phyloP scores from a whole-genome alignment of 2,329 filamentous ascomycete species.

The Lecanicillium sp. region DNA sequence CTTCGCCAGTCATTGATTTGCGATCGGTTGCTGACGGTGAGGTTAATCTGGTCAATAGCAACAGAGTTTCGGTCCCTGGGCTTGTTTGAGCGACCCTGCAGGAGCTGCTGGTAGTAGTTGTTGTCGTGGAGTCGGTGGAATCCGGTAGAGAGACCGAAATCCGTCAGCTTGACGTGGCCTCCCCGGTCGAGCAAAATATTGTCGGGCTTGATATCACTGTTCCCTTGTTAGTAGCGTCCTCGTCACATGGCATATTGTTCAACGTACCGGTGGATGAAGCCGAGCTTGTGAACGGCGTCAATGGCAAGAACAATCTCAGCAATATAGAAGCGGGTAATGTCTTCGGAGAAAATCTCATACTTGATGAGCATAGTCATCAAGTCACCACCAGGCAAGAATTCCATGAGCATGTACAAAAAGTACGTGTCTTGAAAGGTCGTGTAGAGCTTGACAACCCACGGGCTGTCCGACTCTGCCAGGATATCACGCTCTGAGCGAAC shows the following conservation, averaged over 20 bases:
- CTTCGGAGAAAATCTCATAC: slow-evolving; percentile 98
- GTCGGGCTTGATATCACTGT: slow-evolving; percentile 96
- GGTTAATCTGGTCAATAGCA: slow-evolving; percentile 93
- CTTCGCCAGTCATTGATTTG: slow-evolving; percentile 99
- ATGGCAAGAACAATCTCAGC: slow-evolving; percentile 97
- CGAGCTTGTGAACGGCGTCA: slow-evolving; percentile 93
- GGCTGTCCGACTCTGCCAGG: slow-evolving; percentile 96
- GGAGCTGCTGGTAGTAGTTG: slow-evolving; percentile 93
- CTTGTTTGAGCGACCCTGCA: slow-evolving; percentile 68
- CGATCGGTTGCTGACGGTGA: slow-evolving; percentile 94
- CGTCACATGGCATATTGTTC: too few species aligned
- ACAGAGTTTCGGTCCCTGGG: slow-evolving; percentile 84
- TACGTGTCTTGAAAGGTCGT: slow-evolving; percentile 96
- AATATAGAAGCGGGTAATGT: slow-evolving; percentile 99
- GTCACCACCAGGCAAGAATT: slow-evolving; percentile 95
- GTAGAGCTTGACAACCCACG: slow-evolving; percentile 97
- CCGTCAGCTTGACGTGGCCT: slow-evolving; percentile 95
- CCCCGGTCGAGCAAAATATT: slow-evolving; percentile 94
- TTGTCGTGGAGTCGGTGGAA: slow-evolving; percentile 98
- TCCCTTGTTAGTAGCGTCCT: slow-evolving; percentile 3
- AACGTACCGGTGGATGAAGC: slow-evolving; percentile 91
- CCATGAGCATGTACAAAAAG: slow-evolving; percentile 98
- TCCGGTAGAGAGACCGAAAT: slow-evolving; percentile 94
- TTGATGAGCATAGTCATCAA: slow-evolving; percentile 99
- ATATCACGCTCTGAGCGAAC: slow-evolving; percentile 97